Conservation (phyloP, 495 filamentous ascomycete species). For the Parmelia sp. region DNA sequence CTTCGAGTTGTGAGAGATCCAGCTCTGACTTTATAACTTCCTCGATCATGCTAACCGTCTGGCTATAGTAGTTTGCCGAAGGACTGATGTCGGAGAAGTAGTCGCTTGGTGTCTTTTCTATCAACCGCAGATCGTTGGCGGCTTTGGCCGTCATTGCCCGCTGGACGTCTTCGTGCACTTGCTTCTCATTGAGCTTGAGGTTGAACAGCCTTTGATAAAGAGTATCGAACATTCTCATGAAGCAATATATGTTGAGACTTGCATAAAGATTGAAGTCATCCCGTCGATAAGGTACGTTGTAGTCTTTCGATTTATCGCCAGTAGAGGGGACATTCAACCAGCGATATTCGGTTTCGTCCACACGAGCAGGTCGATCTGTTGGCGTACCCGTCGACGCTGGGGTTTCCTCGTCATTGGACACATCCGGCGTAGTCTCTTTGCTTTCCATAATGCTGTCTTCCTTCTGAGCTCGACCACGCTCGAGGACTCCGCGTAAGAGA, state of each 20-base stretch:
- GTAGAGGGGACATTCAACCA: slow-evolving; percentile 56
- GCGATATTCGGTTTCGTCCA: slow-evolving; percentile 42
- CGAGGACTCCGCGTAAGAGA: slow-evolving; percentile 79
- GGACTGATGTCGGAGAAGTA: slow-evolving; percentile 65
- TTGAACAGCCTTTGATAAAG: slow-evolving; percentile 76
- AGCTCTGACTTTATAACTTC: slow-evolving; percentile 66
- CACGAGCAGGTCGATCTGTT: slow-evolving; percentile 29
- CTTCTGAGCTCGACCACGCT: slow-evolving; percentile 70
- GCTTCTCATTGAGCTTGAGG: slow-evolving; percentile 69
- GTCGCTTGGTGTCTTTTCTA: slow-evolving; percentile 70
- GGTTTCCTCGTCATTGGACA: slow-evolving; percentile 62
- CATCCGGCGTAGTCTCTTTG: slow-evolving; percentile 80
- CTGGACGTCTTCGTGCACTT: slow-evolving; percentile 64
- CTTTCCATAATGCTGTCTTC: slow-evolving; percentile 70
- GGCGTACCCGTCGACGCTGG: slow-evolving; percentile 36
- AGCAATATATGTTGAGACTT: slow-evolving; percentile 84
- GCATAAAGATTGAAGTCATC: slow-evolving; percentile 78
- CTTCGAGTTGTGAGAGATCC: slow-evolving; percentile 75
- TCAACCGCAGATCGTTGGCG: slow-evolving; percentile 69
- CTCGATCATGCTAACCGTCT: slow-evolving; percentile 62
- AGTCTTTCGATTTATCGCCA: slow-evolving; percentile 51
- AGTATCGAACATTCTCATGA: slow-evolving; percentile 85
- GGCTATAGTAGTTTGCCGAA: slow-evolving; percentile 60
- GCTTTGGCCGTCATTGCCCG: slow-evolving; percentile 65
- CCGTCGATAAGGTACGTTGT: slow-evolving; percentile 75